phyloP scores from a whole-genome alignment of 768 basidiomycete genomes.

The Nevesoporus exiguus region DNA sequence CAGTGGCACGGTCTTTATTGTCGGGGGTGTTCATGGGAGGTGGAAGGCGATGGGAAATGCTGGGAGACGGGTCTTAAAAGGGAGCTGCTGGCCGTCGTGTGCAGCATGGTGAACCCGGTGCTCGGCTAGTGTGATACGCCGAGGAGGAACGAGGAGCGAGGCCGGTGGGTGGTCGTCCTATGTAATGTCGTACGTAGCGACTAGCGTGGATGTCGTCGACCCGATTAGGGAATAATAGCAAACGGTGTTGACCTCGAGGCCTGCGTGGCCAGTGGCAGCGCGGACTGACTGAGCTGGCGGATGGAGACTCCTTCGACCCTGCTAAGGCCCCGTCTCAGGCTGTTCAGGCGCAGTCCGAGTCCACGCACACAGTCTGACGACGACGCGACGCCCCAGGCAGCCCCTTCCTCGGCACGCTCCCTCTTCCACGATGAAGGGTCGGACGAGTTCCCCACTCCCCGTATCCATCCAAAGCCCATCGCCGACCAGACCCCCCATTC shows the following conservation, averaged over 20 bases:
- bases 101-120: neutral
- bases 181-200: neutral
- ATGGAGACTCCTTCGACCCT: constrained; percentile 3
- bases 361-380: neutral
- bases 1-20: neutral
- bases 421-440: constrained; percentile 16
- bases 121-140: constrained; percentile 9
- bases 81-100: neutral
- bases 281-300: neutral
- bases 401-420: neutral
- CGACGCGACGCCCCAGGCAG: neutral
- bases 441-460: constrained; percentile 31
- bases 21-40: constrained; percentile 6
- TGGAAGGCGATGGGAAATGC: neutral
- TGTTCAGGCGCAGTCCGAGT: constrained; percentile 10
- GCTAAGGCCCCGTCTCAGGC: constrained; percentile 11
- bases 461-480: constrained; percentile 23
- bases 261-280: neutral
- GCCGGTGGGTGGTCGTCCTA: neutral
- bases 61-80: neutral
- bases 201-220: neutral
- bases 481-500: constrained; percentile 11
- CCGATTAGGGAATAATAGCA: constrained; percentile 12
- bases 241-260: constrained; percentile 13
- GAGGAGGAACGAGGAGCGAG: neutral